phyloP scores from a whole-genome alignment of 2,329 filamentous ascomycete genomes.

The Colletotrichum sp. region DNA sequence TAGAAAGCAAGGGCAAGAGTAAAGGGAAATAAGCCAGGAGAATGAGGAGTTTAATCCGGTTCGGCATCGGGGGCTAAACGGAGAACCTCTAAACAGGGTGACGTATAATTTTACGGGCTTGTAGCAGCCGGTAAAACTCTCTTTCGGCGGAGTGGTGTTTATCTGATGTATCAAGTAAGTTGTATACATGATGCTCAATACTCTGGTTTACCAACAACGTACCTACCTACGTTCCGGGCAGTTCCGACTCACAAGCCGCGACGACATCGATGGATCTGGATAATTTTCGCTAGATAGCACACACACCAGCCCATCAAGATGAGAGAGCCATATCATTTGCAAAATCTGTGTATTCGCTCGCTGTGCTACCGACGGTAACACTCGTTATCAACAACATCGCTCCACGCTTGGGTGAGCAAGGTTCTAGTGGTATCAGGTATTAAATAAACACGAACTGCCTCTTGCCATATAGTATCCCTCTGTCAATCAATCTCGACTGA shows the following conservation, averaged over 20 bases:
- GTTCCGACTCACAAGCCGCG: too few species aligned
- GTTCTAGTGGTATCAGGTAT: not conserved
- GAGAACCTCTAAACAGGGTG: rapidly evolving
- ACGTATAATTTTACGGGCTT: rapidly evolving
- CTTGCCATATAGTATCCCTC: not conserved
- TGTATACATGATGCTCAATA: not conserved
- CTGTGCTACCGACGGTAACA: not conserved
- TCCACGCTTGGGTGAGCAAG: rapidly evolving
- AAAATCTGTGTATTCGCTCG: not conserved
- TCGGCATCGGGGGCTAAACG: rapidly evolving
- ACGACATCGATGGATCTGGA: too few species aligned
- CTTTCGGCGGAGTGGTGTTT: not conserved
- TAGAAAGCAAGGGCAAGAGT: not conserved
- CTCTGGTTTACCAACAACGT: not conserved
- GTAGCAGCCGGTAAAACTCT: too few species aligned
- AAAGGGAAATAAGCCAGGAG: not conserved
- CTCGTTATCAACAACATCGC: not conserved
- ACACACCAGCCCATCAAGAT: too few species aligned
- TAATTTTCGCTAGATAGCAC: too few species aligned
- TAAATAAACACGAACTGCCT: not conserved
- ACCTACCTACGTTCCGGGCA: too few species aligned
- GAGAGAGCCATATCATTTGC: too few species aligned
- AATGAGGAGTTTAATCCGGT: rapidly evolving
- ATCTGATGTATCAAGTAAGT: too few species aligned
- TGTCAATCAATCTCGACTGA: not conserved